Evolutionary conservation across 2,329 filamentous ascomycete species (phyloP).

Genomic region (Trichoderma oligosporum): DNA sequence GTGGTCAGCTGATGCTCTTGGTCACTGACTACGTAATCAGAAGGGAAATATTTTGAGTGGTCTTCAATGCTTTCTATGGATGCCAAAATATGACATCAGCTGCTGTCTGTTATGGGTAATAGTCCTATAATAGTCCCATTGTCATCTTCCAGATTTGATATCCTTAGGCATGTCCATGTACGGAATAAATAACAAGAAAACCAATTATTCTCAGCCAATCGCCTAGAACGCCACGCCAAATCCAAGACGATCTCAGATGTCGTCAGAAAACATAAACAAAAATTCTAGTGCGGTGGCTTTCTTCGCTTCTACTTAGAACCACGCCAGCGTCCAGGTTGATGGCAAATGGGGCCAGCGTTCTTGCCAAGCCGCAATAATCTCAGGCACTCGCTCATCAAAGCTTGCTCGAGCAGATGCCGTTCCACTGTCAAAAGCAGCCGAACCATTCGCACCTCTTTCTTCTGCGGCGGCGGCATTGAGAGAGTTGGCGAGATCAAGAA

Average conservation of each 20-base stretch:
- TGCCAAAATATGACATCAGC: no score
- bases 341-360: constrained; percentile 90
- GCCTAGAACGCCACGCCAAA: constrained; percentile 19
- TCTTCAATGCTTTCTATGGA: no score
- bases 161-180: background rate
- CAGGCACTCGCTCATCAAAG: constrained; percentile 91
- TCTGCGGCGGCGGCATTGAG: constrained; percentile 76
- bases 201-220: background rate
- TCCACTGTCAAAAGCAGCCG: constrained; percentile 65
- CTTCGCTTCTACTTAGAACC: constrained; percentile 60
- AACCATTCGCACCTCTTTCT: constrained; percentile 66
- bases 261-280: background rate
- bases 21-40: no score
- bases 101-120: no score
- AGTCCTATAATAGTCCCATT: no score
- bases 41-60: no score
- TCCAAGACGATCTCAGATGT: background rate
- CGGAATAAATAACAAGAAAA: background rate
- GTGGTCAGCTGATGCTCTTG: no score
- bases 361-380: constrained; percentile 89
- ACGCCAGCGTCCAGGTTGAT: constrained; percentile 89
- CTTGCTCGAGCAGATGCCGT: constrained; percentile 63
- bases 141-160: background rate
- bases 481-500: constrained; percentile 82
- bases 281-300: background rate